phyloP scores from a whole-genome alignment of 257 asterid genomes.

The Nicotiana knightiana region DNA sequence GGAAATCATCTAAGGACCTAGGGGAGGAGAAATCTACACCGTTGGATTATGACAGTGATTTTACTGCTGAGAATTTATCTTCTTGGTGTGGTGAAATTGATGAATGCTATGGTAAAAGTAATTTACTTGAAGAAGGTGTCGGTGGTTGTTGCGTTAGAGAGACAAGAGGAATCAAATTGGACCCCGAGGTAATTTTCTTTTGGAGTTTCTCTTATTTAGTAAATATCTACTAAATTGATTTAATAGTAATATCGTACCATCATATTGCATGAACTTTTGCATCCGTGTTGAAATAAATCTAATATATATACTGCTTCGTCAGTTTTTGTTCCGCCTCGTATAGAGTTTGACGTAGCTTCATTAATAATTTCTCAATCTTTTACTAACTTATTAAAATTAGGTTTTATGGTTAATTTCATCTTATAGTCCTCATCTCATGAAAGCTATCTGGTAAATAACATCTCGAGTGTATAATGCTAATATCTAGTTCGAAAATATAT shows the following conservation, averaged over 20 bases:
- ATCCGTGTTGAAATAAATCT: neutral
- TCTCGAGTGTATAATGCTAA: neutral
- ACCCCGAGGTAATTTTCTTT: neutral
- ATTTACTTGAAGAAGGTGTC: neutral
- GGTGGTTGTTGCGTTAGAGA: neutral
- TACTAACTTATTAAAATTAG: neutral
- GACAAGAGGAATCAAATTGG: constrained; percentile 6
- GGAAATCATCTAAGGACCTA: constrained; percentile 61
- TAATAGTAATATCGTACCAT: neutral
- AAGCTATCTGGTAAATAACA: neutral
- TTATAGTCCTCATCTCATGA: neutral
- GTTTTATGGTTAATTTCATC: neutral
- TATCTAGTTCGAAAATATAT: neutral
- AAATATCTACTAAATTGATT: no score
- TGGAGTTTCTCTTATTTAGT: neutral
- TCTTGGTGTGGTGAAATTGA: constrained; percentile 30
- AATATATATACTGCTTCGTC: neutral
- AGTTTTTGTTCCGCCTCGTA: neutral
- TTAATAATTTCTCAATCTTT: neutral
- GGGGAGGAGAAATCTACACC: constrained; percentile 37
- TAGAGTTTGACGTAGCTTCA: neutral
- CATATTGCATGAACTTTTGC: neutral
- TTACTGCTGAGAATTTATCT: constrained; percentile 47
- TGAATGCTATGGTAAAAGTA: neutral
- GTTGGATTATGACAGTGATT: constrained; percentile 28